Evolutionary conservation across 1,284 basidiomycete species (phyloP), one percentile per base, ranked within the genome.

Genomic region (Microbotryum lychnidis-dioicae): DNA sequence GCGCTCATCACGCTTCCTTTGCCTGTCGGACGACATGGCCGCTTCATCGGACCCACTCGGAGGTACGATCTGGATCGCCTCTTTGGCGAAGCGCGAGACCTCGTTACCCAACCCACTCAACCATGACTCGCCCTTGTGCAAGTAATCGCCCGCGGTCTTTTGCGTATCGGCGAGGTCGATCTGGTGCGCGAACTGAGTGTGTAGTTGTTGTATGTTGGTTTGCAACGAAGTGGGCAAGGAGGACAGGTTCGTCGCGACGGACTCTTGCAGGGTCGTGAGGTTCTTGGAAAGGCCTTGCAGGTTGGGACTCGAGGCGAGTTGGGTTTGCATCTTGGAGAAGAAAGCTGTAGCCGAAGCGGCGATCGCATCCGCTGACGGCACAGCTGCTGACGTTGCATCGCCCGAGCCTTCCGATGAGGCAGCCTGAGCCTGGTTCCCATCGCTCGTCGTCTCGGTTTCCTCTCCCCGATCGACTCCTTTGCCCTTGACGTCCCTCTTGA

Each of bases 1-100:
- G 23, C 62, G 21, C 21, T 42, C 49, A 25, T 60, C 33, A 33
- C 62, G 25, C 55, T 55, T 49, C 33, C 44, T 70, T 68, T 37
- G 64, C 67, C 33, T 62, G 60, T 54, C 61, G 56, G 58, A 27
- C 55, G 51, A 14, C 51, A 50, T 25, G 37, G 69, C 74, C 48
- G 63, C 68, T 50, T 69, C 18, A 21, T 46, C 49, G 27, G 64
- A 33, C 21, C 55, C 69, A 72, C 73, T 60, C 0, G 91, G 91
- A 1, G 91, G 91, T 10, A 96, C 79, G 56, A 96, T 85, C 73
- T 89, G 89, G 69, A 96, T 88, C 14, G 89, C 90, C 55, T 91
- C 89, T 60, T 83, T 83, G 37, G 69, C 70, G 23, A 71, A 56
- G 14, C 60, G 57, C 12, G 59, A 54, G 16, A 68, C 69, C 48